phyloP scores from a whole-genome alignment of 2,329 filamentous ascomycete genomes.

The Pestalotiopsis sp. region DNA sequence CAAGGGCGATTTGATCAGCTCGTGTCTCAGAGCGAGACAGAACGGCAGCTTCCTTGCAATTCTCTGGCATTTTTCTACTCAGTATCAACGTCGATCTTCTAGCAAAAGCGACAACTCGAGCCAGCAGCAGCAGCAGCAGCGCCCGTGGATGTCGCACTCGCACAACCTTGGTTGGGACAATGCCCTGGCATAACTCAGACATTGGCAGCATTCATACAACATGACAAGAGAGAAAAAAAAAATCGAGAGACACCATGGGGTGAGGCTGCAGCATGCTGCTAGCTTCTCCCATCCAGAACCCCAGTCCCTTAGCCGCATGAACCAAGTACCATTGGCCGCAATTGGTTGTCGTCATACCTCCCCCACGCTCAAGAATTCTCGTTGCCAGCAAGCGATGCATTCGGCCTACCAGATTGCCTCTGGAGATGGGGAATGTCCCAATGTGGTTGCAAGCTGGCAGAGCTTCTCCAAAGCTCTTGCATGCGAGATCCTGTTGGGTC shows the following conservation, averaged over 20 bases:
- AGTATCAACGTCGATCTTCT: background rate
- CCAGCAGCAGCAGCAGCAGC: background rate
- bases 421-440: conserved; percentile 13
- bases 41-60: background rate
- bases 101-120: background rate
- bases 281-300: conserved; percentile 25
- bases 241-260: conserved; percentile 20
- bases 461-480: conserved; percentile 9
- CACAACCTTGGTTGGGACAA: background rate
- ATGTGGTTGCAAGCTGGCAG: conserved; percentile 11
- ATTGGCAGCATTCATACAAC: background rate
- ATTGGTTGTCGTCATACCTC: conserved; percentile 31
- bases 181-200: background rate
- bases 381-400: background rate
- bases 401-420: conserved; percentile 15
- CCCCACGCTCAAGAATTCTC: conserved; percentile 21
- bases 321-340: conserved; percentile 19
- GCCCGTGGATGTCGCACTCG: background rate
- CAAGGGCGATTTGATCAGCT: background rate
- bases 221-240: conserved; percentile 10
- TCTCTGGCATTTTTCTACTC: background rate
- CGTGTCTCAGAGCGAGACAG: background rate
- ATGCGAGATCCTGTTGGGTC: conserved; percentile 9
- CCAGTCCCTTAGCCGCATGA: conserved; percentile 30
- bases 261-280: background rate